Evolutionary conservation across 257 asterid genomes (phyloP).

Genomic region (Solanum bulbocastanum): DNA sequence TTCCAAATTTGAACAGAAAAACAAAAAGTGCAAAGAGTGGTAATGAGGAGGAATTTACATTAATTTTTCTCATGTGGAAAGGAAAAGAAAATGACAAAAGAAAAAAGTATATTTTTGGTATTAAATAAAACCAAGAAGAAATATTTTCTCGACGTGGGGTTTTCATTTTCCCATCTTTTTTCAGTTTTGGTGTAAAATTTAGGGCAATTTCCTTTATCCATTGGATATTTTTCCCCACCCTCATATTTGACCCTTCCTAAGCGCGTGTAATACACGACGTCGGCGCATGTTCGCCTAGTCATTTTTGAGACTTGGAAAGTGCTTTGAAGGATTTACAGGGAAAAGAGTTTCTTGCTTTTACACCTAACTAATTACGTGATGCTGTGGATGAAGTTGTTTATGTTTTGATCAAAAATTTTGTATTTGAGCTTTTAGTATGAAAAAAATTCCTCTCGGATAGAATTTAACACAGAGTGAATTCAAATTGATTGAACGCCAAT

Average conservation of each 20-base stretch:
- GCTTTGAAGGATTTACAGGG: not conserved
- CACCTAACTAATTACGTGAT: not conserved
- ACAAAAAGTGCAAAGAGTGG: not conserved
- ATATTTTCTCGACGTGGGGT: not conserved
- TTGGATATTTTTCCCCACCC: constrained; percentile 9
- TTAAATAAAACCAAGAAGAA: not conserved
- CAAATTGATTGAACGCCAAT: rapidly evolving
- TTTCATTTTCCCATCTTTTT: not conserved
- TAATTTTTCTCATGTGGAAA: not conserved
- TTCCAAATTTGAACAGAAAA: not conserved
- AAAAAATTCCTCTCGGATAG: no score
- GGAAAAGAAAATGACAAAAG: not conserved
- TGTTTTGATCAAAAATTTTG: rapidly evolving
- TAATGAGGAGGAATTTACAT: not conserved
- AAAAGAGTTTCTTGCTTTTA: not conserved
- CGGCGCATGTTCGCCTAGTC: constrained; percentile 12
- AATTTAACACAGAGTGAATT: no score
- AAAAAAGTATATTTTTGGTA: not conserved
- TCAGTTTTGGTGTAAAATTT: not conserved
- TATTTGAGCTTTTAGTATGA: no score
- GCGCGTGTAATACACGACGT: constrained; percentile 46
- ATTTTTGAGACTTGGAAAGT: not conserved
- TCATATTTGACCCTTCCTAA: constrained; percentile 28
- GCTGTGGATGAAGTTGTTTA: rapidly evolving
- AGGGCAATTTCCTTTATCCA: not conserved